Base-by-base conservation (phyloP, 2,329 filamentous ascomycete genomes). In the Xylaria sp. region DNA sequence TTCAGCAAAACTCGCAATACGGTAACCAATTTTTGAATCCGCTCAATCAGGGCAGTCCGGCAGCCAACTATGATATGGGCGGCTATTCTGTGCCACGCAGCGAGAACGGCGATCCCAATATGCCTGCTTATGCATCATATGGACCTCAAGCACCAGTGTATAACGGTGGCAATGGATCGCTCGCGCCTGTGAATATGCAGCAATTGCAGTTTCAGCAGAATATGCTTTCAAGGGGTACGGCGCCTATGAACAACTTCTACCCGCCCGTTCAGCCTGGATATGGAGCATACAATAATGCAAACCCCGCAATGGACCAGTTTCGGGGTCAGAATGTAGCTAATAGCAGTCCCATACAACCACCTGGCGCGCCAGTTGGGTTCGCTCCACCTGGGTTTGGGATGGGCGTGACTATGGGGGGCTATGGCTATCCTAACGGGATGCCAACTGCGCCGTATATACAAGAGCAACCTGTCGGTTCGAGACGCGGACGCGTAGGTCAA, bases 181-280 rank as follows among this genome's bases (percentile, higher is more conserved):
- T 86, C 64, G 71, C 76, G 27, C 78, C 82, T 44, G 80, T 81
- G 65, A 80, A 78, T 67, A 73, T 87, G 62, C 81, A 85, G 70
- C 84, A 83, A 67, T 71, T 87, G 67, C 84, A 86, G 64, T 87
- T 85, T 70, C 85, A 87, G 71, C 85, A 87, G 71, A 79, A 73
- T 69, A 80, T 87, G 77, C 79, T 88, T 73, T 79, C 79, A 47
- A 80, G 85, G 17, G 81, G 79, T 8, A 76, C 77, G 1, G 83
- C 84, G 11, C 81, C 81, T 9, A 81, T 87, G 77, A 82, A 79
- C 71, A 85, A 83, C 72, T 87, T 80, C 73, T 88, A 83, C 70
- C 80, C 83, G 3, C 73, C 77, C 7, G 83, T 88, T 80, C 85
- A 83, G 71, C 77, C 81, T 37, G 82, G 82, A 0, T 87, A 82